Conservation (phyloP, 179 eudicot genomes). For the Spinacia oleracea region DNA sequence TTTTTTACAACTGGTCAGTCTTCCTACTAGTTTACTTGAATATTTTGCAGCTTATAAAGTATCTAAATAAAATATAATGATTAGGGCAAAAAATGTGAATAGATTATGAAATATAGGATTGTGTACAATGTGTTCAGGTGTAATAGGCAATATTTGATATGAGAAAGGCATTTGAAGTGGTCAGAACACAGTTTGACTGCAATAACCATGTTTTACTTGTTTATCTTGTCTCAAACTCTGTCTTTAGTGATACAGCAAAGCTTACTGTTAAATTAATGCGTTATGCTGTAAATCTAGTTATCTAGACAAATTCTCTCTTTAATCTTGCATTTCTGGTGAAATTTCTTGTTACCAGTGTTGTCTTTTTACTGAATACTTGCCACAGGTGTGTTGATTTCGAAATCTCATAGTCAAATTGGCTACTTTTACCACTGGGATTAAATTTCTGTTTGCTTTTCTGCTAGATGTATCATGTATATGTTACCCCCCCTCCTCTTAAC, state of each 20-base stretch:
- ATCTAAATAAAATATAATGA: background rate
- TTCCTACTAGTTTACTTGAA: background rate
- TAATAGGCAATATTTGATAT: too few species aligned
- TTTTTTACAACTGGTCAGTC: background rate
- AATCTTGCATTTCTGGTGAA: background rate
- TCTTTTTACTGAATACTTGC: background rate
- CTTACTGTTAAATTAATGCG: background rate
- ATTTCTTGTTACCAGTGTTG: background rate
- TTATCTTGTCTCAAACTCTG: background rate
- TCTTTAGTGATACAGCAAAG: background rate
- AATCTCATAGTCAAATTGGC: background rate
- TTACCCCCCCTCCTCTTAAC: background rate
- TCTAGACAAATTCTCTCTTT: background rate
- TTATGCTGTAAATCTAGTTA: background rate
- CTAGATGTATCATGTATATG: constrained; percentile 6
- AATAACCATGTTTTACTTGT: background rate
- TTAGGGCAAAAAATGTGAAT: background rate
- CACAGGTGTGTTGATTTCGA: background rate
- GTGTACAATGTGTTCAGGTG: background rate
- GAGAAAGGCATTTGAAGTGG: background rate
- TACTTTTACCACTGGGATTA: too few species aligned
- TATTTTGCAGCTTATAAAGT: background rate
- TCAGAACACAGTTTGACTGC: background rate
- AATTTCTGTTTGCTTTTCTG: background rate
- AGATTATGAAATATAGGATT: background rate